Percentiles rank a stretch among this genome's conserved stretches.
These are phyloP conservation scores for Cyberlindnera galapagoensis DNA, from an alignment of 805 yeast species.

Conservation along the genomic window DNA sequence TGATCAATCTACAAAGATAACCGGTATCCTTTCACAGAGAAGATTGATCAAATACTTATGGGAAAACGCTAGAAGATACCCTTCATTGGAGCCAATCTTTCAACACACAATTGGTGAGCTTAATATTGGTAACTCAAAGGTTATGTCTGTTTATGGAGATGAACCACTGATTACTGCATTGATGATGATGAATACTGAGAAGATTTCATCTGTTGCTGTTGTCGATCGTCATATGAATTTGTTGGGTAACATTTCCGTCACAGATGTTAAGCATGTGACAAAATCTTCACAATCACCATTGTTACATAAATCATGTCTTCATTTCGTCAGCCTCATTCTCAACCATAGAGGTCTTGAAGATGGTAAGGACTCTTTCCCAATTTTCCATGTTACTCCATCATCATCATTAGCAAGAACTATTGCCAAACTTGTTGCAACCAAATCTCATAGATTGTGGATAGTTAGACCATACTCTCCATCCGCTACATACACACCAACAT, in stretches of 20 bases:
- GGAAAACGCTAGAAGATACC: conserved; percentile 89
- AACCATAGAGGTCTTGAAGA: conserved; percentile 86
- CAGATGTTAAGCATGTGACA: conserved; percentile 86
- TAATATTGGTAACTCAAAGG: conserved; percentile 66
- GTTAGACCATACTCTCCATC: conserved; percentile 47
- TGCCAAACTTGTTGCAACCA: conserved; percentile 93
- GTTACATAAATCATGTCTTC: conserved; percentile 76
- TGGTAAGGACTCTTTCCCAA: conserved; percentile 95
- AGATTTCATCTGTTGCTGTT: conserved; percentile 88
- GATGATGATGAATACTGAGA: conserved; percentile 72
- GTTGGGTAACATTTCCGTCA: conserved; percentile 89
- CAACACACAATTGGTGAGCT: conserved; percentile 64
- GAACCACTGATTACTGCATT: conserved; percentile 83
- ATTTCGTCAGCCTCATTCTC: conserved; percentile 80
- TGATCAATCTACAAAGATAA: conserved; percentile 44
- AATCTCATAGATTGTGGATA: conserved; percentile 85
- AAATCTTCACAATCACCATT: conserved; percentile 81
- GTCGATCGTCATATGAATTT: conserved; percentile 71
- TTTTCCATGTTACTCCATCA: conserved; percentile 80
- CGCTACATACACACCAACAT: conserved; percentile 15
- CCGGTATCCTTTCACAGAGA: conserved; percentile 88
- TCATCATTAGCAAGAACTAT: conserved; percentile 82
- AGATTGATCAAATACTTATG: conserved; percentile 78
- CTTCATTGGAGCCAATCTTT: conserved; percentile 69
- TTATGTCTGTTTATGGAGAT: conserved; percentile 81